phyloP scores from a whole-genome alignment of 2,329 filamentous ascomycete species.

The Paramyrothecium roridum region DNA sequence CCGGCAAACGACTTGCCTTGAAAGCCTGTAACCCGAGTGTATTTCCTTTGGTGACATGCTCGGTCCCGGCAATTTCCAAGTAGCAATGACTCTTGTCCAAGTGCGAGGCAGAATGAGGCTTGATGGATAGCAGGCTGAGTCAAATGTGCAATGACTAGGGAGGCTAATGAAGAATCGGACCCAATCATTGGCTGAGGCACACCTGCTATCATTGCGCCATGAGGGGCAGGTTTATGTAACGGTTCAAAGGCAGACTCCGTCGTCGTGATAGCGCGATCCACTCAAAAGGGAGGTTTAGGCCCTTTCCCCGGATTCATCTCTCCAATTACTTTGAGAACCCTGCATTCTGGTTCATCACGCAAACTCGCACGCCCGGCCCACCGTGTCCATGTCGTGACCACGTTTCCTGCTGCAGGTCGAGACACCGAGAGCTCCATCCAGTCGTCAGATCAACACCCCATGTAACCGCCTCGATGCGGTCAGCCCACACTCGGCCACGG shows the following conservation, averaged over 20 bases:
- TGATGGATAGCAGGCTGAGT: no score
- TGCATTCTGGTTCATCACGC: not conserved
- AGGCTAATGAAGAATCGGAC: no score
- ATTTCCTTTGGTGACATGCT: no score
- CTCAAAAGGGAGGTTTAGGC: not conserved
- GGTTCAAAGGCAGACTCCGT: not conserved
- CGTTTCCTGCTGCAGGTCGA: not conserved
- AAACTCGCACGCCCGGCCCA: not conserved
- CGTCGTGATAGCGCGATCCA: not conserved
- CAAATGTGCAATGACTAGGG: no score
- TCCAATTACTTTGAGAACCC: not conserved
- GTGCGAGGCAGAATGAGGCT: no score
- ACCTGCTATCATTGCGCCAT: no score
- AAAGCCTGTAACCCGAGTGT: no score
- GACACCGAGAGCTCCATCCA: not conserved
- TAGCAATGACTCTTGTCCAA: no score
- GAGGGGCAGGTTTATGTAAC: not conserved
- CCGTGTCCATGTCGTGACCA: not conserved
- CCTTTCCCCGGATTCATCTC: not conserved
- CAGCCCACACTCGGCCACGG: conserved; percentile 12
- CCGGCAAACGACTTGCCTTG: no score
- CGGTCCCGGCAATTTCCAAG: no score
- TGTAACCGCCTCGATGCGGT: not conserved
- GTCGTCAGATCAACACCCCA: not conserved
- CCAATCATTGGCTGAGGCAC: no score